phyloP scores from a whole-genome alignment of 495 filamentous ascomycete genomes.

The Penicillium angulare region DNA sequence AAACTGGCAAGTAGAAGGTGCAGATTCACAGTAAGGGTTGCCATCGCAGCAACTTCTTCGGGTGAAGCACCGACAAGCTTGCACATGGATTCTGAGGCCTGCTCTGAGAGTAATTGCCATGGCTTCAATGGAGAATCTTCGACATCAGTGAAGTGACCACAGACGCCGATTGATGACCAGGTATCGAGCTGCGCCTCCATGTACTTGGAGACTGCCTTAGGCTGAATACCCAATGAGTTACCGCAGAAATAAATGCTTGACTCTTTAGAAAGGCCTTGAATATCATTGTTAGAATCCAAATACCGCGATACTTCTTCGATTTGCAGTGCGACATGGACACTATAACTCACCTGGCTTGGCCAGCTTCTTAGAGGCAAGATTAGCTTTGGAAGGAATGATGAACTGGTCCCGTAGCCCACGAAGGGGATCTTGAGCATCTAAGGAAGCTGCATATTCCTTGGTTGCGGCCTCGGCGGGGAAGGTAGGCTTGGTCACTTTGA shows the following conservation, averaged over 20 bases:
- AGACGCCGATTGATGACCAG: slow-evolving; percentile 88
- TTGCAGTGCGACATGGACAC: background rate
- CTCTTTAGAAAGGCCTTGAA: slow-evolving; percentile 40
- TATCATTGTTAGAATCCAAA: background rate
- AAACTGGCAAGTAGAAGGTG: slow-evolving; percentile 89
- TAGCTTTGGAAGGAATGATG: slow-evolving; percentile 76
- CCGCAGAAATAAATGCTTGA: slow-evolving; percentile 84
- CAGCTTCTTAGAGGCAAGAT: slow-evolving; percentile 67
- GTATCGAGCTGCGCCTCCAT: slow-evolving; percentile 77
- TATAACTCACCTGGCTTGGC: slow-evolving; percentile 40
- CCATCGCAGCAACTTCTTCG: slow-evolving; percentile 87
- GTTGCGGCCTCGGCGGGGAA: slow-evolving; percentile 38
- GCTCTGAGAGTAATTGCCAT: slow-evolving; percentile 77
- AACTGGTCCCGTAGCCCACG: slow-evolving; percentile 70
- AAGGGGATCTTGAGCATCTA: slow-evolving; percentile 71
- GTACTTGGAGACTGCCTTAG: slow-evolving; percentile 66
- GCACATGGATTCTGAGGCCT: slow-evolving; percentile 69
- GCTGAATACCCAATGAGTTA: slow-evolving; percentile 92
- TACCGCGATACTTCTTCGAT: too few species aligned
- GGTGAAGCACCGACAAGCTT: slow-evolving; percentile 76
- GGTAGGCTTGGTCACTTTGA: slow-evolving; percentile 25
- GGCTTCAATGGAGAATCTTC: slow-evolving; percentile 69
- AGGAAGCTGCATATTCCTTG: slow-evolving; percentile 56
- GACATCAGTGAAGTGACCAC: slow-evolving; percentile 83
- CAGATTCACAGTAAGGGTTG: slow-evolving; percentile 87